A percentile compares a stretch with the other conserved stretches of the same genome.
Evolutionary conservation across 495 filamentous ascomycete species (phyloP).

Genomic region (Jackrogersella multiformis): DNA sequence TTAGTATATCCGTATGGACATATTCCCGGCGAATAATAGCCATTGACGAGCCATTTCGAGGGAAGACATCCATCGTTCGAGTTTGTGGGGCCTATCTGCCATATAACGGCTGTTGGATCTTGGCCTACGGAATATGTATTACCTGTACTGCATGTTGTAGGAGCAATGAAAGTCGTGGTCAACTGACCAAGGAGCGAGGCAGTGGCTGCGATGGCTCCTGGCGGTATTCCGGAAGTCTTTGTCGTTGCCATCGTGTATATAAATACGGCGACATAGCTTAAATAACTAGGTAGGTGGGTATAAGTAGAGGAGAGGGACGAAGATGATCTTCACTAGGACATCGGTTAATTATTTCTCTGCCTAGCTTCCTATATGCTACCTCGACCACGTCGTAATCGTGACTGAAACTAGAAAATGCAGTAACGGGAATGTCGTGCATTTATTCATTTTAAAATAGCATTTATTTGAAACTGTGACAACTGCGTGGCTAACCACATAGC

Average conservation of each 20-base stretch:
- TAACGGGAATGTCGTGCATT: not conserved
- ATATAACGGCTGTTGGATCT: not conserved
- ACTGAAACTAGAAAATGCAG: not conserved
- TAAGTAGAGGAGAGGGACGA: not conserved
- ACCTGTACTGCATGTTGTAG: conserved; percentile 50
- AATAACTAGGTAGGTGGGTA: not conserved
- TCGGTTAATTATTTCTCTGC: not conserved
- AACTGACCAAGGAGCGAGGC: conserved; percentile 10
- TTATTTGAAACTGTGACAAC: not conserved
- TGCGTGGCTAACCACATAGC: too few relatives aligned
- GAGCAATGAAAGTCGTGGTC: conserved; percentile 17
- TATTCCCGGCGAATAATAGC: conserved; percentile 26
- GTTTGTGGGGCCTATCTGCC: conserved; percentile 36
- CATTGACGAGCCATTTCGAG: conserved; percentile 16
- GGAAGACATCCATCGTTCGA: conserved; percentile 12
- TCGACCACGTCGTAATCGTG: not conserved
- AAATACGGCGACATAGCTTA: not conserved
- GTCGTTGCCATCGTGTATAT: not conserved
- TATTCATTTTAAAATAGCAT: not conserved
- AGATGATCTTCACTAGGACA: not conserved
- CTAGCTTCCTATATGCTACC: not conserved
- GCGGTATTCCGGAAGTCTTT: not conserved
- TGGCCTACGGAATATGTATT: conserved; percentile 43
- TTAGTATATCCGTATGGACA: conserved; percentile 12
- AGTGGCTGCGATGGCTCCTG: conserved; percentile 4